Base-by-base conservation (phyloP, 2,329 filamentous ascomycete genomes). In the Venturia nashicola region DNA sequence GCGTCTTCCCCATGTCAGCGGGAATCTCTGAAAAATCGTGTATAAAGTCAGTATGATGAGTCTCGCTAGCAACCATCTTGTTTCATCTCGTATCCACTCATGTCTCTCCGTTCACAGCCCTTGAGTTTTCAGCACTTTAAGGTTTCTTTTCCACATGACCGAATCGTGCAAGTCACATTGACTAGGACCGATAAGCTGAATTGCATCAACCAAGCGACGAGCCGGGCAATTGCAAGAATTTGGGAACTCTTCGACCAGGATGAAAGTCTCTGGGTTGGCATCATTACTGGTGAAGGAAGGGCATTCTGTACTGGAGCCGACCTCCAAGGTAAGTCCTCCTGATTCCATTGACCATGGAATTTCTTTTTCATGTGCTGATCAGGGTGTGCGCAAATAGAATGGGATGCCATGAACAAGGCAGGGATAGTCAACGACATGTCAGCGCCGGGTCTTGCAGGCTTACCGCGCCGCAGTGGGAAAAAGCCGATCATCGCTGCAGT, bases 401-500 rank as follows among this genome's bases (percentile, higher is more conserved):
- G 70, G 70, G 68, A 72, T 57, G 61, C 65, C 27, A 67, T 68
- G 67, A 68, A 68, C 65, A 61, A 61, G 62, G 59, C 62, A 18
- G 68, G 68, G 12, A 66, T 68, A 18, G 66, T 67, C 40, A 70
- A 70, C 62, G 66, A 67, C 55, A 70, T 71, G 69, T 60, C 67
- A 12, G 65, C 68, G 32, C 73, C 73, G 1, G 82, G 81, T 0
- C 79, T 82, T 65, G 76, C 75, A 64, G 82, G 81, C 0, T 70
- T 85, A 16, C 79, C 78, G 32, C 73, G 78, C n/a, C 73, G 82
- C 5, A 70, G 70, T 6, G 82, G 82, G 1, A 83, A 81, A 71
- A 82, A 82, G 67, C 80, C 80, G 0, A 74, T 82, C 40, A 79
- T 82, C 64, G 79, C 79, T 8, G 80, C 80, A 0, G 78, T 81